These are phyloP conservation scores for Oldenlandia corymbosa DNA, from an alignment of 257 asterid genomes.

Conservation along the genomic window DNA sequence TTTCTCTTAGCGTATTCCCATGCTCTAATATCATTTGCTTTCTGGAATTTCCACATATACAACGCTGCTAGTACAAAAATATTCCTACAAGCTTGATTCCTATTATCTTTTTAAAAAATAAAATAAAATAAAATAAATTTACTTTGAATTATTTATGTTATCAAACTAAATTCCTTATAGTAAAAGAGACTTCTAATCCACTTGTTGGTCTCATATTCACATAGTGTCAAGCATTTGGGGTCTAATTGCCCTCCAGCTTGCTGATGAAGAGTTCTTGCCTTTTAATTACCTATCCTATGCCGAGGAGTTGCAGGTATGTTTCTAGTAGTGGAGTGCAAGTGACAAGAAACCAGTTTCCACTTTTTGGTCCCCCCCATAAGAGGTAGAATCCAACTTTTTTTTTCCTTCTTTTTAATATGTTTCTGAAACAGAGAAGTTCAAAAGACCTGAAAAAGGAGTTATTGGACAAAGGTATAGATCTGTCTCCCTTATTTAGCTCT, in stretches of 20 bases:
- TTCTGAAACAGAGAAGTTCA: constrained; percentile 49
- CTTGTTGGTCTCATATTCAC: constrained; percentile 17
- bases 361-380: constrained; percentile 7
- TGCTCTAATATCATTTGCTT: no score
- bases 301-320: constrained; percentile 63
- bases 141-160: not conserved
- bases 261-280: constrained; percentile 69
- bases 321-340: not conserved
- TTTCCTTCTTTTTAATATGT: constrained; percentile 11
- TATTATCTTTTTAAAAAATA: no score
- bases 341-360: not conserved
- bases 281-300: constrained; percentile 68
- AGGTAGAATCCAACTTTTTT: no score
- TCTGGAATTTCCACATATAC: no score
- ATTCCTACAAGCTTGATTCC: not conserved
- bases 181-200: not conserved
- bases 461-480: constrained; percentile 34
- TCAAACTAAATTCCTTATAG: not conserved
- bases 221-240: constrained; percentile 86
- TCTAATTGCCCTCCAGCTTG: constrained; percentile 67
- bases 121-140: no score
- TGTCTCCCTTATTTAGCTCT: constrained; percentile 58
- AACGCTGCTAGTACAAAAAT: not conserved
- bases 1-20: no score
- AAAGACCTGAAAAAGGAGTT: constrained; percentile 47